Evolutionary conservation across 2,329 filamentous ascomycete species (phyloP).

Genomic region (Neospermospora avenae): DNA sequence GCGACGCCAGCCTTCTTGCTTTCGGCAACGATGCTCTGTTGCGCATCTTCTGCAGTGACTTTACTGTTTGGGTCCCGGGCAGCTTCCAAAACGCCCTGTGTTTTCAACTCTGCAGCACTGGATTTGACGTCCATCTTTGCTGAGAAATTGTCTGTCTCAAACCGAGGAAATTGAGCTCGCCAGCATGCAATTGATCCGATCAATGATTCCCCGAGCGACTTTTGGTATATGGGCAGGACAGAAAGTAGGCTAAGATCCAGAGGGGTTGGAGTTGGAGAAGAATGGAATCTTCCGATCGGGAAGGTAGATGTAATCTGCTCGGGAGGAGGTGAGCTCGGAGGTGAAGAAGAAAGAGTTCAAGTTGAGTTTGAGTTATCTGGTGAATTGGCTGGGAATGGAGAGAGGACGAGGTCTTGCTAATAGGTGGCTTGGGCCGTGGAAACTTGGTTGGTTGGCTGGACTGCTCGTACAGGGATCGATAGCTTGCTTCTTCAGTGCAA

Average conservation of each 20-base stretch:
- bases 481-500: constrained; percentile 1
- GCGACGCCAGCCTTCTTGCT: constrained; percentile 66
- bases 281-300: background rate
- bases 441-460: background rate
- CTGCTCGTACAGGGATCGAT: constrained; percentile 1
- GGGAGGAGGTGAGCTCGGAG: background rate
- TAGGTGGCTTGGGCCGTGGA: background rate
- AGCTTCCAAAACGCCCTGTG: constrained; percentile 75
- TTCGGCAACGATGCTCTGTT: constrained; percentile 72
- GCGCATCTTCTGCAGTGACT: constrained; percentile 66
- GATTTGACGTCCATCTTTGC: constrained; percentile 28
- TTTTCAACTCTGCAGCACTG: constrained; percentile 66
- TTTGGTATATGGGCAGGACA: background rate
- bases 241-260: background rate
- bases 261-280: background rate
- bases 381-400: background rate
- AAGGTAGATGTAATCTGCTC: background rate
- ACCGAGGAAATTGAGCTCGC: background rate
- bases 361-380: background rate
- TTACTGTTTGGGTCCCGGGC: constrained; percentile 66
- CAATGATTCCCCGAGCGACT: background rate
- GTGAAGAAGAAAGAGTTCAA: background rate
- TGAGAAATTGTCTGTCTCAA: constrained; percentile 11
- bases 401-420: background rate
- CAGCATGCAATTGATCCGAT: background rate